These are phyloP conservation scores for Aspergillus viridinutans DNA, from an alignment of 2,329 filamentous ascomycete species.

Conservation along the genomic window DNA sequence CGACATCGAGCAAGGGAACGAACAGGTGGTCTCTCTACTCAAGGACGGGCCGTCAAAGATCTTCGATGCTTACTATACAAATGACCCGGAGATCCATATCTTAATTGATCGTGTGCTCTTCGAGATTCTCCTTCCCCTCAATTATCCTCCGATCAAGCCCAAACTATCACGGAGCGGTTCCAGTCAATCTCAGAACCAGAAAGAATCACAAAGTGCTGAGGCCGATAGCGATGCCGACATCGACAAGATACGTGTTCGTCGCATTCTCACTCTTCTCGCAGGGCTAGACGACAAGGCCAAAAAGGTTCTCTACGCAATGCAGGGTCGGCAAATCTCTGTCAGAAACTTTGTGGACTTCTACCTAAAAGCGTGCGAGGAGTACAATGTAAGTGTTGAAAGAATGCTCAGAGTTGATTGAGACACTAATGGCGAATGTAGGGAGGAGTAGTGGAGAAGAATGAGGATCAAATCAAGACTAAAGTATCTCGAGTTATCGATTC, in stretches of 20 bases:
- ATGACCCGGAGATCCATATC: conserved; percentile 79
- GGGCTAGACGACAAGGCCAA: conserved; percentile 74
- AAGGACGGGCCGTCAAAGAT: conserved; percentile 79
- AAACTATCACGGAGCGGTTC: conserved; percentile 45
- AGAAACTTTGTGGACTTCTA: conserved; percentile 71
- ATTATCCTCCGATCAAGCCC: conserved; percentile 68
- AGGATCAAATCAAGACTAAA: conserved; percentile 62
- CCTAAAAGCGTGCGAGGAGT: conserved; percentile 78
- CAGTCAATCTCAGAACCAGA: conserved; percentile 54
- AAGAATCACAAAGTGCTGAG: conserved; percentile 33
- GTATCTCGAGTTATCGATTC: conserved; percentile 70
- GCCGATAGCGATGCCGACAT: conserved; percentile 38
- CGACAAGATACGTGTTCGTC: conserved; percentile 70
- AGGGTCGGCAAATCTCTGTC: conserved; percentile 70
- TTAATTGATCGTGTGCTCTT: conserved; percentile 80
- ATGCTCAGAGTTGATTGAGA: background rate
- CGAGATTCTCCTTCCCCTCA: conserved; percentile 84
- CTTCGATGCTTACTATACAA: conserved; percentile 83
- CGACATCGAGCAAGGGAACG: conserved; percentile 78
- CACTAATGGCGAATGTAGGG: conserved; percentile 43
- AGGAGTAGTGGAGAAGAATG: conserved; percentile 67
- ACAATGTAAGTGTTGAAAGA: conserved; percentile 54
- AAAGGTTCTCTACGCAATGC: conserved; percentile 82
- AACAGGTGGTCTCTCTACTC: conserved; percentile 69
- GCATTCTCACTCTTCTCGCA: conserved; percentile 76